A percentile compares a stretch with the other conserved stretches of the same genome.
phyloP scores from a whole-genome alignment of 2,329 filamentous ascomycete species.

The Zymoseptoria passerinii region DNA sequence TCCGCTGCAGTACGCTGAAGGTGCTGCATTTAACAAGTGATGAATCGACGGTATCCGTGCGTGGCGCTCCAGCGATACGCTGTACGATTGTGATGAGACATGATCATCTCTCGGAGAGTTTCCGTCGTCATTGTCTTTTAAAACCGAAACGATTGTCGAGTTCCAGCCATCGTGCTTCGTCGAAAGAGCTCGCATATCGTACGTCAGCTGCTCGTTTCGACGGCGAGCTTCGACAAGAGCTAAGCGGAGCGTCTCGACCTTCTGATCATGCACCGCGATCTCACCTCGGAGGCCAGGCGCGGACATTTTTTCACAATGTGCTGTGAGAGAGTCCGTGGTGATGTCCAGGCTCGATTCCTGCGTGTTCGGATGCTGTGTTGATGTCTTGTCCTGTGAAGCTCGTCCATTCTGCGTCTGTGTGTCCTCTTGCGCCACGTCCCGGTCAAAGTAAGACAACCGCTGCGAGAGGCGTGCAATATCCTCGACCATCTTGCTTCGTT shows the following conservation, averaged over 20 bases:
- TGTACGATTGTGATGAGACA: not conserved
- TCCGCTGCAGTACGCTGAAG: not conserved
- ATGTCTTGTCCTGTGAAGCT: not conserved
- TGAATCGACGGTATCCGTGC: not conserved
- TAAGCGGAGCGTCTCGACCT: not conserved
- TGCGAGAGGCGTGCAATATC: not conserved
- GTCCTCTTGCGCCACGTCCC: not conserved
- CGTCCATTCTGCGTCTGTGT: not conserved
- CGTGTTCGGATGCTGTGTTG: not conserved
- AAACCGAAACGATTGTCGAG: not conserved
- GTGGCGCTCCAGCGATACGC: not conserved
- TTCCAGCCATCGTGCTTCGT: not conserved
- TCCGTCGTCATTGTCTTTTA: not conserved
- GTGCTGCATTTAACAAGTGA: not conserved
- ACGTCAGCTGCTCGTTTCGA: not conserved
- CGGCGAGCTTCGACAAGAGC: not conserved
- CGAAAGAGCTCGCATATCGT: not conserved
- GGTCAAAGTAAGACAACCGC: not conserved
- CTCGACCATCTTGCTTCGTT: not conserved
- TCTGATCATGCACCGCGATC: not conserved
- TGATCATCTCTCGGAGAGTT: not conserved
- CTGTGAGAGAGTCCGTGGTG: not conserved
- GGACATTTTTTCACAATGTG: not conserved
- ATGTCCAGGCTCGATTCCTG: not conserved
- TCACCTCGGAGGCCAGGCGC: not conserved